These are phyloP conservation scores for Naganishia antarctica DNA, from an alignment of 768 basidiomycete species.

Conservation along the genomic window DNA sequence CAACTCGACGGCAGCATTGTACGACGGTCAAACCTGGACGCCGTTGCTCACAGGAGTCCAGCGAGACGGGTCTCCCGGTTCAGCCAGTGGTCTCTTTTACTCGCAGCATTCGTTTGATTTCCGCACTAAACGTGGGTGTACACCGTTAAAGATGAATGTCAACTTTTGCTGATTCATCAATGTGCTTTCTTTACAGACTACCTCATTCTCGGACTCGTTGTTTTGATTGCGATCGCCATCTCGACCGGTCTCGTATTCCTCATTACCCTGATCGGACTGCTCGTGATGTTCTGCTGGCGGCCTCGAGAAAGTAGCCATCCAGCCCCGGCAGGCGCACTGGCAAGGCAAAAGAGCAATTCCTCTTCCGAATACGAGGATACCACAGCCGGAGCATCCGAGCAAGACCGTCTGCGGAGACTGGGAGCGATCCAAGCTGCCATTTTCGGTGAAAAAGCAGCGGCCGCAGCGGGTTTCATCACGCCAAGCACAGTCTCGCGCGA, in stretches of 20 bases:
- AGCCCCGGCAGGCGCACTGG: constrained; percentile 23
- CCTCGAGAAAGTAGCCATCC: constrained; percentile 57
- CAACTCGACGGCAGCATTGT: constrained; percentile 76
- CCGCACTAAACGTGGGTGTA: constrained; percentile 65
- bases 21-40: constrained; percentile 72
- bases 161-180: constrained; percentile 56
- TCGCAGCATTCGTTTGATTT: constrained; percentile 53
- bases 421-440: constrained; percentile 26
- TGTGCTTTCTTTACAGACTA: constrained; percentile 58
- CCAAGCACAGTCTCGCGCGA: constrained; percentile 4
- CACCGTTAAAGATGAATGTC: no score
- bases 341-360: constrained; percentile 54
- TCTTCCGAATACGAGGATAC: constrained; percentile 51
- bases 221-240: constrained; percentile 94
- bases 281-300: constrained; percentile 38
- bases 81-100: constrained; percentile 72
- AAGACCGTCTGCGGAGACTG: constrained; percentile 29
- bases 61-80: constrained; percentile 63
- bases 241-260: constrained; percentile 69
- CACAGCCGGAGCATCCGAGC: constrained; percentile 29
- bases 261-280: constrained; percentile 43
- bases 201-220: constrained; percentile 86
- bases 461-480: constrained; percentile 11
- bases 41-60: constrained; percentile 74
- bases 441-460: constrained; percentile 24